These are phyloP conservation scores for Daldinia bambusicola DNA, from an alignment of 495 filamentous ascomycete genomes.

Conservation along the genomic window DNA sequence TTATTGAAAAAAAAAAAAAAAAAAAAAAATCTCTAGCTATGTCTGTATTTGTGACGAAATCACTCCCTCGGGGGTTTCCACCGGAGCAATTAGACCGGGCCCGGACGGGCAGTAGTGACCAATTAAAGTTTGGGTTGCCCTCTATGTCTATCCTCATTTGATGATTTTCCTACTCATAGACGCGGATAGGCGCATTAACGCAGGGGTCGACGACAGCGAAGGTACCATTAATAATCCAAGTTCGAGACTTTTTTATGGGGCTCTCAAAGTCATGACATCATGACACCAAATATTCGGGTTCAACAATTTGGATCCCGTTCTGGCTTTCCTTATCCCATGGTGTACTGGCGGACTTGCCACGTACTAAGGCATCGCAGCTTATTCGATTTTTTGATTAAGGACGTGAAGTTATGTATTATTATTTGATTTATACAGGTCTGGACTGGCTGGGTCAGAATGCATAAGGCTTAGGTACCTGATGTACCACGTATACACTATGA, in stretches of 20 bases:
- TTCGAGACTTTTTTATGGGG: conserved; percentile 9
- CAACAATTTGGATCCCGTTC: conserved; percentile 18
- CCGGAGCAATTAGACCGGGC: conserved; percentile 33
- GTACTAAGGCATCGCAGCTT: background rate
- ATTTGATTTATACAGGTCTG: background rate
- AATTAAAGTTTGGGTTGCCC: conserved; percentile 14
- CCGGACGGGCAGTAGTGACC: background rate
- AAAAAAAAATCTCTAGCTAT: conserved; percentile 5
- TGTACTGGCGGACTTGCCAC: background rate
- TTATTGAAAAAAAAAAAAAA: conserved; percentile 24
- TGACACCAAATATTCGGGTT: conserved; percentile 11
- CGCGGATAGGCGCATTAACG: conserved; percentile 5
- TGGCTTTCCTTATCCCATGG: background rate
- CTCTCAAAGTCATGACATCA: conserved; percentile 27
- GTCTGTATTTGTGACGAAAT: conserved; percentile 33
- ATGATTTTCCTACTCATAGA: conserved; percentile 20
- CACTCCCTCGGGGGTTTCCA: conserved; percentile 7
- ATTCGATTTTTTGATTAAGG: too few relatives aligned
- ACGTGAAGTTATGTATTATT: too few relatives aligned
- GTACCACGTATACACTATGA: too few relatives aligned
- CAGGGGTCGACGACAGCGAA: conserved; percentile 29
- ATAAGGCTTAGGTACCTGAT: too few relatives aligned
- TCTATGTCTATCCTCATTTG: conserved; percentile 28
- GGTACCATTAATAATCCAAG: conserved; percentile 19
- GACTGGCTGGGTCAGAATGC: too few relatives aligned